Base-by-base conservation (phyloP, 225 moss, liverwort and hornwort genomes). In the Lunularia cruciata region DNA sequence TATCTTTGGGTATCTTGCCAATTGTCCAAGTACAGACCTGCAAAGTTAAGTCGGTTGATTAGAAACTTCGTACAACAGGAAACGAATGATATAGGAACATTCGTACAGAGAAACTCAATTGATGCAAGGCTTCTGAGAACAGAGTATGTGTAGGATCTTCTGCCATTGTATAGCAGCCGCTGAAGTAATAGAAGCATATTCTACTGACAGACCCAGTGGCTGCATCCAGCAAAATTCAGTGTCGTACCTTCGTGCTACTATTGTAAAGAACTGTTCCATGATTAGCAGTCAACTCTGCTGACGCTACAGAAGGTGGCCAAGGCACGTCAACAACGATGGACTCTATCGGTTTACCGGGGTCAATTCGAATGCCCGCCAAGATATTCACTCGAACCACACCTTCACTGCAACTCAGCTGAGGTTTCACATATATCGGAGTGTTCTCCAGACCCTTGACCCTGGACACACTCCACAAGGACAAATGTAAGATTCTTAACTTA, bases 1-100 rank as follows among this genome's bases (percentile, higher is more conserved):
- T 99, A 57, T 99, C 98, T 70, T 91, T 99, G 37, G 91, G 93
- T 76, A 99, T 85, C 45, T 89, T 85, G 54, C 98, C 98, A 55
- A 99, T 57, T 25, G 83, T 85, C 98, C 98, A 99, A 28, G 86
- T 86, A 63, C 86, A 86, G 52, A 87, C 77, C 96, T 98, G 91
- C 62, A 81, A 76, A 72, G 36, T 25, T 13, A 19, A 33, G 27
- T 39, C 9, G 11, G 30, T 6, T 8, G 20, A 14, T 35, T 32
- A 35, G 57, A n/a, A n/a, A n/a, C n/a, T n/a, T n/a, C n/a, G n/a
- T n/a, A n/a, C n/a, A n/a, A n/a, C n/a, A n/a, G n/a, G n/a, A n/a
- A n/a, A n/a, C n/a, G n/a, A n/a, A n/a, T n/a, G n/a, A n/a, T n/a
- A n/a, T n/a, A n/a, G n/a, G n/a, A n/a, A n/a, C n/a, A n/a, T n/a